Percentiles rank a stretch among this genome's conserved stretches.
These are phyloP conservation scores for Geotrichum carabidarum DNA, from an alignment of 1,139 yeast genomes.

Conservation along the genomic window DNA sequence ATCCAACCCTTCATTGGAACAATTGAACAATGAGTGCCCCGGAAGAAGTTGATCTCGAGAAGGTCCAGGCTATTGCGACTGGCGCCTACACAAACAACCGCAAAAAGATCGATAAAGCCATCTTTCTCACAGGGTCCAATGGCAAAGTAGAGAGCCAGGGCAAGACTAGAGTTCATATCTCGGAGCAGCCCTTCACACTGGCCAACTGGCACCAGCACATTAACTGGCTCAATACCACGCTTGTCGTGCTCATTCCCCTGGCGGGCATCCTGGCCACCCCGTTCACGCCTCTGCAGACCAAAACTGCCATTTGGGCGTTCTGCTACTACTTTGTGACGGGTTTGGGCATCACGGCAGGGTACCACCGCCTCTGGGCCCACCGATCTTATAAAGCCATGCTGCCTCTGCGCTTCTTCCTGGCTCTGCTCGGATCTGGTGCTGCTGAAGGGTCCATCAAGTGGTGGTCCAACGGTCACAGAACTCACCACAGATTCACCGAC, in stretches of 20 bases:
- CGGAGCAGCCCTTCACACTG: slow-evolving; percentile 86
- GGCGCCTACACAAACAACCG: slow-evolving; percentile 74
- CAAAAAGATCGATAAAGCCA: slow-evolving; percentile 47
- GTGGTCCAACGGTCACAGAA: slow-evolving; percentile 98
- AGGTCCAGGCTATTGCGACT: slow-evolving; percentile 80
- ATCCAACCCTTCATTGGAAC: not conserved
- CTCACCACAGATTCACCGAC: slow-evolving; percentile 96
- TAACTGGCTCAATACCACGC: slow-evolving; percentile 86
- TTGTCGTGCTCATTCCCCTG: slow-evolving; percentile 67
- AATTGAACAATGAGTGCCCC: not conserved
- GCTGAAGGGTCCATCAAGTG: slow-evolving; percentile 96
- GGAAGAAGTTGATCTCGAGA: slow-evolving; percentile 14
- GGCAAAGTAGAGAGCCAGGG: slow-evolving; percentile 28
- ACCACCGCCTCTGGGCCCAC: slow-evolving; percentile 85
- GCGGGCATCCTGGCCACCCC: slow-evolving; percentile 55
- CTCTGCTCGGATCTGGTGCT: slow-evolving; percentile 89
- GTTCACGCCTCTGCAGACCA: slow-evolving; percentile 53
- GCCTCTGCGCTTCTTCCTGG: slow-evolving; percentile 68
- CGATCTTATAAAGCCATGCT: slow-evolving; percentile 72
- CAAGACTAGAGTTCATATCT: slow-evolving; percentile 50
- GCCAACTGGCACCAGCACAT: slow-evolving; percentile 80
- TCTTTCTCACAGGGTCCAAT: slow-evolving; percentile 46
- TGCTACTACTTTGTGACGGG: slow-evolving; percentile 69
- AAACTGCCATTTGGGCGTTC: slow-evolving; percentile 59
- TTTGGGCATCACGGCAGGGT: slow-evolving; percentile 88